Base-by-base conservation (phyloP, 228 moss, liverwort and hornwort genomes). In the Sphagnum magellanicum region DNA sequence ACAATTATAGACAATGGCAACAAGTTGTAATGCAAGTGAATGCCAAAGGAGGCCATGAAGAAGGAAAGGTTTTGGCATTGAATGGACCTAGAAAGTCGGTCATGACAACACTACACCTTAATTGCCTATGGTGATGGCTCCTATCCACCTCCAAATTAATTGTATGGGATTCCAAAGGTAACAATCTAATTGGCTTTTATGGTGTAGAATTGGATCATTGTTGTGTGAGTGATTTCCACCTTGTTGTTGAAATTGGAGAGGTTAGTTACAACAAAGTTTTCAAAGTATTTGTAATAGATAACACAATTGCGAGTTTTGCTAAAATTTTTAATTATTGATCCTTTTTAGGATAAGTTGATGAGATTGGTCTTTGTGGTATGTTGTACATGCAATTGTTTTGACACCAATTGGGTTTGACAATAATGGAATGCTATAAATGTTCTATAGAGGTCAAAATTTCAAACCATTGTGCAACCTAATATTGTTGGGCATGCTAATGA, bases 401-500 rank as follows among this genome's bases (percentile, higher is more conserved):
- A 65, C 50, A 48, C 49, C 0, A 0, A 7, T 0, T 72, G 61
- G 72, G 16, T 77, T 5, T 12, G 58, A 9, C 0, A 9, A 1
- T 49, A 72, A 1, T 61, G 63, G 61, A 6, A 67, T 8, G 4
- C 5, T 0, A 65, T 76, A 0, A 50, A 76, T 2, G 3, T 10
- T 0, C 6, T 70, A 5, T 76, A 66, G 71, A 50, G 5, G 47
- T 8, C 16, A 0, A 14, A 64, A 6, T 76, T 49, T 60, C 14
- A 50, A 1, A 0, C 3, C 4, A 0, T 0, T 50, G 16, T 76
- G 47, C 16, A 65, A 1, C 57, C 61, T 32, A 32, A 32, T 0
- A 48, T 76, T 0, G 71, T 72, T 3, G 32, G 61, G 1, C 71
- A 71, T 67, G 71, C 66, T 50, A 63, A 0, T 10, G 71, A 71